Evolutionary conservation across 1,284 basidiomycete species (phyloP).

Genomic region (Pseudozyma tsukubaensis): DNA sequence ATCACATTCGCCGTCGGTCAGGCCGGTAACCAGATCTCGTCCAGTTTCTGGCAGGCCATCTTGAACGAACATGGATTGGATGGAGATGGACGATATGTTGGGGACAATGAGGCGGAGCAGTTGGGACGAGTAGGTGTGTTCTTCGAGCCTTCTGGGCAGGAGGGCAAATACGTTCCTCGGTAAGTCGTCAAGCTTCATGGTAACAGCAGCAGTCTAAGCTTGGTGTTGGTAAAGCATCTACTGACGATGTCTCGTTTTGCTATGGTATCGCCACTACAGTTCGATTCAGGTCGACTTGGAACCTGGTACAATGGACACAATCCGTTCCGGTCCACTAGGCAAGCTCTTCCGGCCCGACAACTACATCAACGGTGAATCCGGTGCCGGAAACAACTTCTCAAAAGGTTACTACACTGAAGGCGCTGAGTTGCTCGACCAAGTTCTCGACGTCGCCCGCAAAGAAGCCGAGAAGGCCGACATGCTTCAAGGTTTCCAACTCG

Average conservation of each 20-base stretch:
- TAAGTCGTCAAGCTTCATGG: not conserved
- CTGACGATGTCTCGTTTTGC: not conserved
- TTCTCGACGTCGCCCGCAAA: conserved; percentile 73
- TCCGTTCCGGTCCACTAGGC: conserved; percentile 77
- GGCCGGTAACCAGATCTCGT: conserved; percentile 76
- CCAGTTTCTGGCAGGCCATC: conserved; percentile 67
- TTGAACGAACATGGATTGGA: conserved; percentile 68
- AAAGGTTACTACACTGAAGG: conserved; percentile 73
- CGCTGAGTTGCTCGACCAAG: conserved; percentile 88
- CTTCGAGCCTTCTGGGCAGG: conserved; percentile 64
- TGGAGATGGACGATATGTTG: conserved; percentile 64
- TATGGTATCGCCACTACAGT: conserved; percentile 75
- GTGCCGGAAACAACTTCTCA: conserved; percentile 93
- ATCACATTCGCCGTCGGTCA: conserved; percentile 68
- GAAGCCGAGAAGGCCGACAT: conserved; percentile 80
- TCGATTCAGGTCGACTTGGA: conserved; percentile 91
- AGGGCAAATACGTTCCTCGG: conserved; percentile 67
- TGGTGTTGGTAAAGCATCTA: not conserved
- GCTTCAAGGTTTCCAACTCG: conserved; percentile 91
- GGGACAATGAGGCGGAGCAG: conserved; percentile 58
- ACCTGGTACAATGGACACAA: conserved; percentile 83
- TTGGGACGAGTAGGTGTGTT: conserved; percentile 65
- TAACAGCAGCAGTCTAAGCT: not conserved
- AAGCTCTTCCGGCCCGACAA: conserved; percentile 88
- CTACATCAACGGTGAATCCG: conserved; percentile 73